Evolutionary conservation across 805 yeast genomes (phyloP), one percentile per base, ranked within the genome.

Genomic region (Starmera amethionina): DNA sequence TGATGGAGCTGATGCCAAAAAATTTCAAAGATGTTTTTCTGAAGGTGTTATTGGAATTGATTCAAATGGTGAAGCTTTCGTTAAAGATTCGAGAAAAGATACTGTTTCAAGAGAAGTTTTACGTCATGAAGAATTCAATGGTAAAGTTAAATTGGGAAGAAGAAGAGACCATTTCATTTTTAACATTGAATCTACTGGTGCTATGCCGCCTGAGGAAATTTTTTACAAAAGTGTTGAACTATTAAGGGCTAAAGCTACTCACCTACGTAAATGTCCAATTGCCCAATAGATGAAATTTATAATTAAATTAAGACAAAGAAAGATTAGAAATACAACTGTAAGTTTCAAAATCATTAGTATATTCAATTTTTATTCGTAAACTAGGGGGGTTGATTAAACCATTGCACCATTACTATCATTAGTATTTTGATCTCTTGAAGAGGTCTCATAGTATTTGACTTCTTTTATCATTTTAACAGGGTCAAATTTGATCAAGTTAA

Each of bases 71-170:
- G 75, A 77, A 51, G 97, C 97, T 0, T 75, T 58, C 49, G 95
- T 93, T 12, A 73, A 79, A 46, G 96, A 93, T 63, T 77, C 97
- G 3, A 78, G 98, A 68, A 84, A 78, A 56, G 98, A 93, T 62
- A 93, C 98, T 1, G 98, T 93, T 33, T 86, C 96, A 6, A 77
- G 98, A 64, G 98, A 93, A 63, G 97, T 89, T 11, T 71, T 93
- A 51, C 79, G 98, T 62, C 96, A 93, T 62, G 83, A 78, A 39
- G 96, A 93, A 60, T 93, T 93, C 54, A 70, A 79, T 36, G 94
- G 83, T 33, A 84, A 85, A 53, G 97, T 93, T 42, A 83, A 82
- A 62, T 71, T 93, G 40, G 98, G 97, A 35, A 79, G 98, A 63
- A 73, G 73, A 50, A 80, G 96, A 62, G 93, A 84, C 59, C 96